Base-by-base conservation (phyloP, 2,329 filamentous ascomycete species). In the Sodiomyces alkalinus region DNA sequence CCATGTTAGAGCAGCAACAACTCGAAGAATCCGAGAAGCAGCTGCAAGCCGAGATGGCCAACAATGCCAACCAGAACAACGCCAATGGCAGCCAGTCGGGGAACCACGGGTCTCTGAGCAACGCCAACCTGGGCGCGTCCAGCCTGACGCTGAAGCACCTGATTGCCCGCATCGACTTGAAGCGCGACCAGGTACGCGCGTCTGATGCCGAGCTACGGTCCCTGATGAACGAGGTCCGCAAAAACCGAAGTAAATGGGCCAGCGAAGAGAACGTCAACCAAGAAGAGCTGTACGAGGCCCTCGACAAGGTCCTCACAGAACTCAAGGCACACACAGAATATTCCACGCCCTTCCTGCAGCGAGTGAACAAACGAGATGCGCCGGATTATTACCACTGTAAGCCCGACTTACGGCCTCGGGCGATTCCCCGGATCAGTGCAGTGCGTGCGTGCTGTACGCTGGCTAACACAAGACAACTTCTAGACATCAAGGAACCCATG, bases 181-280 rank as follows among this genome's bases (percentile, higher is more conserved):
- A 94, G 57, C 77, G 90, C 45, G 77, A 83, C 39, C 74, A 82
- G 57, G 87, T 98, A 29, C 73, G 76, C 48, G 87, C 90, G 12
- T 92, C 86, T 1, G 90, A 98, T 56, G 80, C 85, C 15, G 87
- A 98, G 47, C 62, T 98, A 34, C 74, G 90, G 34, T 82, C 79
- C 27, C 60, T 98, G 33, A 93, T 98, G 69, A 94, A 90, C 43
- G 90, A 98, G 53, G 90, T 98, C 12, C 74, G 90, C 38, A 98
- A 96, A 53, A 96, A 96, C 43, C 69, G 90, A 44, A 96, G 87
- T 54, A 98, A 98, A 56, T 98, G 90, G 90, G 87, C 90, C 4
- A 96, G 80, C 49, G 90, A 96, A 52, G 90, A 98, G 42, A 90
- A 92, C 41, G 79, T 98, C 36, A 87, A 90, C 34, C 90, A 98